Evolutionary conservation across 1,139 yeast genomes (phyloP).

Genomic region (Diutina ranongensis): DNA sequence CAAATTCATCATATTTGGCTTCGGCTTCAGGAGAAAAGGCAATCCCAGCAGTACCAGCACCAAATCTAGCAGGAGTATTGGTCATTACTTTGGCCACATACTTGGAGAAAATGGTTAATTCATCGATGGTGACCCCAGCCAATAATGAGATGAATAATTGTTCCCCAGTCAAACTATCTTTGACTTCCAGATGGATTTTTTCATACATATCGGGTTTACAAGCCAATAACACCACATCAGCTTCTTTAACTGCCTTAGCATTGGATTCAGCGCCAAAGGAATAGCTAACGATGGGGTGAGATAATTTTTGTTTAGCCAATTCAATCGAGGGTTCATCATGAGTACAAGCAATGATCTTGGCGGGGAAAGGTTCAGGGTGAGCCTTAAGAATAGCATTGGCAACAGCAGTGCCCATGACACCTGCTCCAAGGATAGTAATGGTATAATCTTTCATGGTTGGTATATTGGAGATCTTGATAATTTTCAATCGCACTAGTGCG

Average conservation of each 20-base stretch:
- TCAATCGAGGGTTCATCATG: conserved; percentile 40
- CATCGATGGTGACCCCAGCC: conserved; percentile 85
- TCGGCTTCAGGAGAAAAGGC: conserved; percentile 48
- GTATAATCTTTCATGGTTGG: conserved; percentile 42
- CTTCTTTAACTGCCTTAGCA: conserved; percentile 42
- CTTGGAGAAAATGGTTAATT: conserved; percentile 42
- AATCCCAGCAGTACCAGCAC: conserved; percentile 88
- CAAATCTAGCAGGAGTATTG: conserved; percentile 88
- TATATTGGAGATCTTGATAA: no score
- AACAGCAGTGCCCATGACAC: conserved; percentile 97
- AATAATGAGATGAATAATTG: conserved; percentile 72
- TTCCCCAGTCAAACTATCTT: conserved; percentile 30
- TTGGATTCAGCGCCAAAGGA: conserved; percentile 41
- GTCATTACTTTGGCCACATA: conserved; percentile 91
- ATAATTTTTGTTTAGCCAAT: conserved; percentile 29
- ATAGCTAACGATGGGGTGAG: conserved; percentile 36
- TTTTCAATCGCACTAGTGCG: no score
- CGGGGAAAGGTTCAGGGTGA: conserved; percentile 49
- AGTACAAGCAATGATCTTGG: conserved; percentile 60
- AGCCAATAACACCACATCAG: conserved; percentile 70
- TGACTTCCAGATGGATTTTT: conserved; percentile 38
- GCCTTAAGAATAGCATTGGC: conserved; percentile 57
- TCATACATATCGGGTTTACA: conserved; percentile 78
- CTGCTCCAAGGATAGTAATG: conserved; percentile 79
- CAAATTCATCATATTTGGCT: conserved; percentile 36